Base-by-base conservation (phyloP, 768 basidiomycete genomes). In the Boletellus ananiceps region DNA sequence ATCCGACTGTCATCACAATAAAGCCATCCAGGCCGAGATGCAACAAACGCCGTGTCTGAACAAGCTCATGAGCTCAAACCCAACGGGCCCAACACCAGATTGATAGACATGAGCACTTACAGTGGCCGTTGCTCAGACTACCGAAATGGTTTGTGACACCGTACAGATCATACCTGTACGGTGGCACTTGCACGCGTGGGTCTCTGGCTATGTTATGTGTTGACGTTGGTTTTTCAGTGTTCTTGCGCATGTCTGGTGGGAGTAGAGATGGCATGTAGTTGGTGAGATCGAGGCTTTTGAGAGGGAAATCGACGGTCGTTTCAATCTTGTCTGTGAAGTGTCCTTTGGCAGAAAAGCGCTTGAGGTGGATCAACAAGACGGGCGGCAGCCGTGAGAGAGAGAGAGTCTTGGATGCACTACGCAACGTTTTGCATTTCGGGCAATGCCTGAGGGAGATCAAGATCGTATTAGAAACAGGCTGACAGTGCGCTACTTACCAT, bases 101-200 rank as follows among this genome's bases (percentile, higher is more conserved):
- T 9, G 4, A 27, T 4, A 4, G 4, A 25, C 23, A 25, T 7
- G 23, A 25, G 42, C 15, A 76, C 93, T 69, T 59, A 96, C 96
- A 99, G 69, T 99, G 96, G 0, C 96, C 96, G 62, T 89, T 91
- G 60, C 85, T 92, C 47, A 99, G 70, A 63, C 84, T 95, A 2
- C 96, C 96, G 66, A 84, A 91, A 70, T 99, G 96, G 66, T 98
- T 97, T 50, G 91, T 95, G 36, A 98, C 93, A 9, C 78, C 94
- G 62, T 96, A 98, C 55, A 98, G 70, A 60, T 99, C 95, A 65
- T 98, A 99, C 56, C 74, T 79, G 66, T 91, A 97, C 2, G 93
- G 93, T 18, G 90, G 91, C n/a, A 83, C 62, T 67, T 93, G 90
- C 15, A 80, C 74, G 16, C 89, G 75, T 1, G 93, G 88, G 64